Evolutionary conservation across 441 rosid species (phyloP).

Genomic region (Kokia cookei): DNA sequence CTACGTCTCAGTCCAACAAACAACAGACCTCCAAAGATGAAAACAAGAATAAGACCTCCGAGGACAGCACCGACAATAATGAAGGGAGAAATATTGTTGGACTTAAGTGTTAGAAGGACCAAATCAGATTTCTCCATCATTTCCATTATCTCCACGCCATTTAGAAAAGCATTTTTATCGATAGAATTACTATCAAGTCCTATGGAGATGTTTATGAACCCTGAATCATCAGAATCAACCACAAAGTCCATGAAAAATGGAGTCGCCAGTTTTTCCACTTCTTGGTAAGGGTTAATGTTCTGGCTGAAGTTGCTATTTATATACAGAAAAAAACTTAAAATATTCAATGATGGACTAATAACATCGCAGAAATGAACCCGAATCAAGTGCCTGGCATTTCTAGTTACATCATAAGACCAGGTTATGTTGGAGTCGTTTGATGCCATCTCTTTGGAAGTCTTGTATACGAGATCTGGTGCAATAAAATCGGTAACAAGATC

Average conservation of each 20-base stretch:
- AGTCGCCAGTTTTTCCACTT: background rate
- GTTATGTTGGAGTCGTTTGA: conserved; percentile 16
- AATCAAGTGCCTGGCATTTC: conserved; percentile 30
- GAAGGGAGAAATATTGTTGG: conserved; percentile 12
- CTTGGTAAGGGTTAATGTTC: conserved; percentile 11
- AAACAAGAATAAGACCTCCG: conserved; percentile 24
- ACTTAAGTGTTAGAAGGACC: background rate
- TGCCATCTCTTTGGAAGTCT: conserved; percentile 30
- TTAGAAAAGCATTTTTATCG: conserved; percentile 24
- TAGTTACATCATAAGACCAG: conserved; percentile 26
- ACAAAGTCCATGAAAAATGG: conserved; percentile 41
- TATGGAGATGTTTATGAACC: conserved; percentile 35
- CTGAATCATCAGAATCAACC: conserved; percentile 40
- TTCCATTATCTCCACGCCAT: conserved; percentile 60
- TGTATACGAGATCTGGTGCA: conserved; percentile 40
- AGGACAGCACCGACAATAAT: conserved; percentile 26
- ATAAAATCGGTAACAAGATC: conserved; percentile 10
- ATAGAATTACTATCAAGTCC: conserved; percentile 9
- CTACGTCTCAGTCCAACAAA: conserved; percentile 19
- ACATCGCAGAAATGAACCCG: conserved; percentile 51
- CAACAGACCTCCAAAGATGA: conserved; percentile 16
- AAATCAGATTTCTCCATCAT: conserved; percentile 16
- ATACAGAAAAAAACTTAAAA: conserved; percentile 16
- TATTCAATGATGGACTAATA: conserved; percentile 15
- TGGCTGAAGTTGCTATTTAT: conserved; percentile 12